phyloP scores from a whole-genome alignment of 257 asterid genomes.

The Craterostigma plantagineum region DNA sequence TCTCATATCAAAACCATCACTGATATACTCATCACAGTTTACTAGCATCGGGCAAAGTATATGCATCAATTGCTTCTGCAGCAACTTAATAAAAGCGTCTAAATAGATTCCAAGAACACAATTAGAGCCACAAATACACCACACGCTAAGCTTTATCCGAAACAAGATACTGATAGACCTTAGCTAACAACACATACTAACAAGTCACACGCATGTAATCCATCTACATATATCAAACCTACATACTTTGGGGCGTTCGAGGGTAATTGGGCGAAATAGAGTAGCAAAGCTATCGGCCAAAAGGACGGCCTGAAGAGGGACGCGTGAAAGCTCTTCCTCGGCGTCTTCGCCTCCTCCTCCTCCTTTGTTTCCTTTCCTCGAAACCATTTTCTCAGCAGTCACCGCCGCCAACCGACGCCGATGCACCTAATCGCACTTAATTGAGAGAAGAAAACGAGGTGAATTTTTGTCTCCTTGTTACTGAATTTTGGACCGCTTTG shows the following conservation, averaged over 20 bases:
- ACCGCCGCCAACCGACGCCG: constrained; percentile 4
- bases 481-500: too few relatives aligned
- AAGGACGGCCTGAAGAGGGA: constrained; percentile 69
- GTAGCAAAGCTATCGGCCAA: constrained; percentile 94
- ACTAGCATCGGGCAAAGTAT: too few relatives aligned
- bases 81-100: too few relatives aligned
- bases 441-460: too few relatives aligned
- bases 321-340: constrained; percentile 57
- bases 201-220: neutral
- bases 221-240: neutral
- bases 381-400: constrained; percentile 32
- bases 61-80: too few relatives aligned
- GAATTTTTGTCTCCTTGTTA: too few relatives aligned
- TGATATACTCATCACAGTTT: too few relatives aligned
- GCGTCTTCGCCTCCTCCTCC: constrained; percentile 53
- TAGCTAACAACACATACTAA: constrained; percentile 1
- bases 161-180: neutral
- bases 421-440: too few relatives aligned
- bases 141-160: neutral
- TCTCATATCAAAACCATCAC: too few relatives aligned
- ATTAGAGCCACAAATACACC: too few relatives aligned
- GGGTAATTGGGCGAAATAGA: constrained; percentile 88
- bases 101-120: too few relatives aligned
- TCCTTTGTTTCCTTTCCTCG: constrained; percentile 51
- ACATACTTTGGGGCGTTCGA: constrained; percentile 81